Percentiles rank a stretch among this genome's conserved stretches.
Evolutionary conservation across 2,329 filamentous ascomycete genomes (phyloP).

Genomic region (Trichoderma sp.): DNA sequence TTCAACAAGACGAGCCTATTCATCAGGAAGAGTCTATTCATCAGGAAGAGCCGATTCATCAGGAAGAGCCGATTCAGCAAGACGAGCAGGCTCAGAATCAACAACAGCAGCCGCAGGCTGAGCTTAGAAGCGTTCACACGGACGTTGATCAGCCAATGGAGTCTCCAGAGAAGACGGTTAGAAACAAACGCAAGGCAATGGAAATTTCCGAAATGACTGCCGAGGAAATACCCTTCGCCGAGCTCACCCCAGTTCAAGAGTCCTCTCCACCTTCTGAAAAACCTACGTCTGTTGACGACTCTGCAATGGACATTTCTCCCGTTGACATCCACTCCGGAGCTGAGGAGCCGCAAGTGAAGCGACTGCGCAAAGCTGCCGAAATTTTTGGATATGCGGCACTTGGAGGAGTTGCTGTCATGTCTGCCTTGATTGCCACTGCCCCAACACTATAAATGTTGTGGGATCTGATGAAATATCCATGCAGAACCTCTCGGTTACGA

Average conservation of each 20-base stretch:
- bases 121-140: not conserved
- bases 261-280: not conserved
- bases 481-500: not conserved
- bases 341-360: constrained; percentile 28
- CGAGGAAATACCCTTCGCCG: constrained; percentile 4
- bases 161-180: not conserved
- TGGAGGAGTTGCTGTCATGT: constrained; percentile 40
- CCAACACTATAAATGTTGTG: constrained; percentile 26
- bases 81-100: not conserved
- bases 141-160: not conserved
- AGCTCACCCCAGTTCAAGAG: not conserved
- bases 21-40: not conserved
- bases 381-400: constrained; percentile 37
- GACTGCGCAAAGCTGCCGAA: constrained; percentile 36
- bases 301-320: not conserved
- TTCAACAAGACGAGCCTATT: not conserved
- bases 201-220: constrained; percentile 27
- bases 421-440: constrained; percentile 39
- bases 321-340: not conserved
- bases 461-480: not conserved
- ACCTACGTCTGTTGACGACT: not conserved
- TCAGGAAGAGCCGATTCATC: not conserved
- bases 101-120: not conserved
- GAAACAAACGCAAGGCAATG: constrained; percentile 29
- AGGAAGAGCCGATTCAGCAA: not conserved